Conservation (phyloP, 306 rosid genomes). For the Quercus ilex region DNA sequence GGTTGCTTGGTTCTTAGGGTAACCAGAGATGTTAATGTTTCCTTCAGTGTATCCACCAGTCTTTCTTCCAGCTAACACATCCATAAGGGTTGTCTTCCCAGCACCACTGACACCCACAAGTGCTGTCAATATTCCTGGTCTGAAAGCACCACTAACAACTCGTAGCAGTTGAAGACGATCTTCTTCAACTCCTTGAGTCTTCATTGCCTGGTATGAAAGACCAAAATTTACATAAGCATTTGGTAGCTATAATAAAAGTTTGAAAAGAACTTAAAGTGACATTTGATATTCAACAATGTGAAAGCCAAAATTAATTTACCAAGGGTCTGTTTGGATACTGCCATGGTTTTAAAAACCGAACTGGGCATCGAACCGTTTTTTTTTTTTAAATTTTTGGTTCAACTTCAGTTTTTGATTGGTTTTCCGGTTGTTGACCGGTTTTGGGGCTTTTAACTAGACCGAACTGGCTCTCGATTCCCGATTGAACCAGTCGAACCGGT, state of each 20-base stretch:
- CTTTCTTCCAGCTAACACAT: conserved; percentile 67
- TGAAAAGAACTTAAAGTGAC: neutral
- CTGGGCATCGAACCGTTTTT: too few relatives aligned
- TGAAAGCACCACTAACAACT: conserved; percentile 65
- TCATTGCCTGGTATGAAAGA: conserved; percentile 56
- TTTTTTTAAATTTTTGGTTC: too few relatives aligned
- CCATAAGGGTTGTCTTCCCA: conserved; percentile 71
- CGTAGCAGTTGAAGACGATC: conserved; percentile 61
- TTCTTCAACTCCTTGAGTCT: conserved; percentile 36
- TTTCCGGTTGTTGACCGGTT: too few relatives aligned
- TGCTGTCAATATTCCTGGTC: conserved; percentile 62
- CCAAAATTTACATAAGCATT: neutral
- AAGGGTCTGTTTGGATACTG: too few relatives aligned
- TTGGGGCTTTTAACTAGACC: too few relatives aligned
- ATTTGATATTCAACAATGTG: neutral
- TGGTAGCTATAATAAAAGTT: neutral
- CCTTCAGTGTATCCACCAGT: conserved; percentile 42
- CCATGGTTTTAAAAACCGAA: too few relatives aligned
- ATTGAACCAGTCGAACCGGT: too few relatives aligned
- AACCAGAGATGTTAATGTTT: conserved; percentile 54
- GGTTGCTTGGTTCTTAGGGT: conserved; percentile 55
- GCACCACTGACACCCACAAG: conserved; percentile 73
- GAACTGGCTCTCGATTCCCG: too few relatives aligned
- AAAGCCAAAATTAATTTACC: neutral
- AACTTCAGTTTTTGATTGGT: too few relatives aligned